These are phyloP conservation scores for Suillus tomentosus DNA, from an alignment of 768 basidiomycete genomes.

Conservation along the genomic window DNA sequence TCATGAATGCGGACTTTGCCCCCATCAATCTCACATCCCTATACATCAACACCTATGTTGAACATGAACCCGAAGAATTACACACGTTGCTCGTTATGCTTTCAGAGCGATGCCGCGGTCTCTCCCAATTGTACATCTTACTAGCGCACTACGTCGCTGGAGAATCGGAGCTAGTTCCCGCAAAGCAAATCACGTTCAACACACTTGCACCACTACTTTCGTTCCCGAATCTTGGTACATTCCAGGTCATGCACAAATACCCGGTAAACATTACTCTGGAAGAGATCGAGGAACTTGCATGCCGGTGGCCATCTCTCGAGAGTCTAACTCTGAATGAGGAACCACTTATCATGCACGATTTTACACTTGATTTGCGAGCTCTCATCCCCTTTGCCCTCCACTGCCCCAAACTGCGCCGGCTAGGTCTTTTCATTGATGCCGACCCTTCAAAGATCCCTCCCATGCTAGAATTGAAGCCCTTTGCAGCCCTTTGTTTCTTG, in stretches of 20 bases:
- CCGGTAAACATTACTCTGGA: slow-evolving; percentile 37
- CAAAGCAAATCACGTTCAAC: slow-evolving; percentile 36
- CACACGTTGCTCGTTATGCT: slow-evolving; percentile 46
- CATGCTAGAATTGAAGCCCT: slow-evolving; percentile 17
- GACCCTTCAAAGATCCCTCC: slow-evolving; percentile 23
- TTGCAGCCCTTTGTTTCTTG: slow-evolving; percentile 29
- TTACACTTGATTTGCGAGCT: slow-evolving; percentile 39
- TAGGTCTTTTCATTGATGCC: slow-evolving; percentile 43
- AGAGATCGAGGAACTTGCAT: slow-evolving; percentile 49
- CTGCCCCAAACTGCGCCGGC: slow-evolving; percentile 38
- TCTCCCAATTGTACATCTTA: slow-evolving; percentile 45
- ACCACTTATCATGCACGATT: slow-evolving; percentile 35
- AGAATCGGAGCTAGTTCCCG: slow-evolving; percentile 17
- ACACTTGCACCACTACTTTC: slow-evolving; percentile 39
- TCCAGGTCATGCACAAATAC: slow-evolving; percentile 34
- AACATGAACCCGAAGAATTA: slow-evolving; percentile 46
- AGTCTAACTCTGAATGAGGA: slow-evolving; percentile 49
- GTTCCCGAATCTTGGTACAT: slow-evolving; percentile 33
- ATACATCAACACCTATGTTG: slow-evolving; percentile 49
- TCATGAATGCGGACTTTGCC: slow-evolving; percentile 46
- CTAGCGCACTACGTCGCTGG: slow-evolving; percentile 28
- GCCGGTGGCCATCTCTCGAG: slow-evolving; percentile 47
- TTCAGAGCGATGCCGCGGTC: slow-evolving; percentile 47
- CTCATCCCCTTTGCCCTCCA: slow-evolving; percentile 42
- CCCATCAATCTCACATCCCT: slow-evolving; percentile 53